Percentiles rank a stretch among this genome's conserved stretches.
These are phyloP conservation scores for Pichia sp. DNA, from an alignment of 1,139 yeast genomes.

Conservation along the genomic window DNA sequence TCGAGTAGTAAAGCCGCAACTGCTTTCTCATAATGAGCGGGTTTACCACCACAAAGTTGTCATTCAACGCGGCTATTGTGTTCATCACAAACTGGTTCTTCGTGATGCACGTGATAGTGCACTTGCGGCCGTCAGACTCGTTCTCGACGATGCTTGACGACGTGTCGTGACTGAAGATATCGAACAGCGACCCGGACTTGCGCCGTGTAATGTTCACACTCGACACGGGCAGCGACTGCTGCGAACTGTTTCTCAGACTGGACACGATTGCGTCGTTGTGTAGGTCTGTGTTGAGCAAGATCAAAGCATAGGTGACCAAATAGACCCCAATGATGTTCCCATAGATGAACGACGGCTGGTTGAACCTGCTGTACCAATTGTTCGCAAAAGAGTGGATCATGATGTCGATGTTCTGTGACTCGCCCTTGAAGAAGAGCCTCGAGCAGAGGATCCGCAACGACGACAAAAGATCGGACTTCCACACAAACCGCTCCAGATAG, in stretches of 20 bases:
- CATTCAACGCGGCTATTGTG: constrained; percentile 43
- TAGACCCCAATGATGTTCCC: constrained; percentile 62
- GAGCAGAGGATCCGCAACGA: constrained; percentile 62
- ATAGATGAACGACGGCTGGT: constrained; percentile 39
- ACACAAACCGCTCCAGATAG: constrained; percentile 47
- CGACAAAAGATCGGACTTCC: constrained; percentile 49
- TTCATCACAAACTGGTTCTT: constrained; percentile 50
- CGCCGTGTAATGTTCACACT: background rate
- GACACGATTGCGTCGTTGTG: constrained; percentile 39
- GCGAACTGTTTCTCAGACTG: background rate
- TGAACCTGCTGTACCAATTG: constrained; percentile 57
- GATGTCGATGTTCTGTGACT: constrained; percentile 78
- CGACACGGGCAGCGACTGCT: background rate
- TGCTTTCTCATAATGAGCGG: constrained; percentile 9
- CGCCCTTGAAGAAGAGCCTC: constrained; percentile 70
- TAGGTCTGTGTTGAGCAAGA: constrained; percentile 68
- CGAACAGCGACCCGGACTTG: constrained; percentile 3
- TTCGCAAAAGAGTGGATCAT: constrained; percentile 66
- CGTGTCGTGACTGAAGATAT: constrained; percentile 1
- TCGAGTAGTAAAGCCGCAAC: constrained; percentile 4
- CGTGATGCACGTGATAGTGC: constrained; percentile 24
- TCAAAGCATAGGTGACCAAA: constrained; percentile 67
- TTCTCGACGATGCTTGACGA: constrained; percentile 3
- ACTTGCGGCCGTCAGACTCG: background rate
- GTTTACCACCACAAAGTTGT: constrained; percentile 29